Evolutionary conservation across 352 stramenopile species (phyloP).

Genomic region (Phytophthora cajani): DNA sequence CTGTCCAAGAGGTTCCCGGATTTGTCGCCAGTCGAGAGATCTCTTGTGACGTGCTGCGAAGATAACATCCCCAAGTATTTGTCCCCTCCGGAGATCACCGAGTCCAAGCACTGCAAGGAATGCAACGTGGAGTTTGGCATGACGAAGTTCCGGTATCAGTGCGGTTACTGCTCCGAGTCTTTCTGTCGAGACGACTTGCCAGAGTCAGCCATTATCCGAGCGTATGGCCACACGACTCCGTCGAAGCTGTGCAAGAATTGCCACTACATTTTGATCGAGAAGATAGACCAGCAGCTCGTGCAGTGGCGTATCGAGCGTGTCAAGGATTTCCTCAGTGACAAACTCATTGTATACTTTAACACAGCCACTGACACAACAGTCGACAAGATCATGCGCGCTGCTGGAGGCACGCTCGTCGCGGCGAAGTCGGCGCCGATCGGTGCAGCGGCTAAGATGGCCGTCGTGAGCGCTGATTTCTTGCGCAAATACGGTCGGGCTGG

Average conservation of each 20-base stretch:
- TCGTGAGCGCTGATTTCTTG: constrained; percentile 87
- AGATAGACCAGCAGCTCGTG: constrained; percentile 78
- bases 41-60: constrained; percentile 74
- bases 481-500: constrained; percentile 84
- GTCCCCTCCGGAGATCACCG: constrained; percentile 66
- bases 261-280: constrained; percentile 72
- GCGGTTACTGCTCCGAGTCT: constrained; percentile 81
- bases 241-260: constrained; percentile 79
- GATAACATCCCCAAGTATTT: constrained; percentile 54
- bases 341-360: constrained; percentile 80
- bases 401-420: constrained; percentile 76
- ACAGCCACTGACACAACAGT: constrained; percentile 80
- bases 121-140: constrained; percentile 81
- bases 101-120: constrained; percentile 69
- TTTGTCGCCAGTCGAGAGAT: constrained; percentile 72
- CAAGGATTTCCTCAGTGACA: constrained; percentile 73
- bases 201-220: constrained; percentile 61
- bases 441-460: constrained; percentile 82
- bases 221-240: constrained; percentile 66
- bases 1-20: constrained; percentile 81
- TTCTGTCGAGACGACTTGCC: constrained; percentile 81
- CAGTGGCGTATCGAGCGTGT: constrained; percentile 85
- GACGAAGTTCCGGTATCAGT: constrained; percentile 87
- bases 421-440: constrained; percentile 84
- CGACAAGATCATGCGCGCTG: constrained; percentile 86